Percentiles rank a stretch among this genome's conserved stretches.
Conservation (phyloP, 805 yeast species). For the Pichia insulana region DNA sequence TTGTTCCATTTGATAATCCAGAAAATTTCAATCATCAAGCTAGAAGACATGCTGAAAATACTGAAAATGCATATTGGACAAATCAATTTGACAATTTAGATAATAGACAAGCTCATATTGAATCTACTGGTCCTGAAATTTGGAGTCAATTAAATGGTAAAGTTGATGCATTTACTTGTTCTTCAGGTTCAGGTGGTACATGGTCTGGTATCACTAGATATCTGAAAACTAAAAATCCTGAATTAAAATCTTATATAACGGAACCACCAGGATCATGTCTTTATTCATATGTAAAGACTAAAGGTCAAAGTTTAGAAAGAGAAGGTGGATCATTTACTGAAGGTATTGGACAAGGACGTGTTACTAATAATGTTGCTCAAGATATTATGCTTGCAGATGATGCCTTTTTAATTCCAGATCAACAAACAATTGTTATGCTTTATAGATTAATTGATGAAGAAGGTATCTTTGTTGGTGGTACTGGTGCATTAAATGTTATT, state of each 20-base stretch:
- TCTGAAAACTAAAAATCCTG: constrained; percentile 60
- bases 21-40: constrained; percentile 85
- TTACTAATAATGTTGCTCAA: constrained; percentile 70
- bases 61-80: constrained; percentile 88
- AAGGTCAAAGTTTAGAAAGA: constrained; percentile 59
- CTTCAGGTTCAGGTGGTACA: constrained; percentile 93
- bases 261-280: constrained; percentile 93
- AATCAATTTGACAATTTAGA: constrained; percentile 85
- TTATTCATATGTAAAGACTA: constrained; percentile 65
- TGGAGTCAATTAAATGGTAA: constrained; percentile 79
- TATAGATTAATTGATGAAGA: constrained; percentile 80
- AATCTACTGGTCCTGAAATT: constrained; percentile 89
- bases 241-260: constrained; percentile 60
- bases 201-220: constrained; percentile 79
- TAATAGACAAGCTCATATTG: constrained; percentile 82
- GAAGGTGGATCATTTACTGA: constrained; percentile 86
- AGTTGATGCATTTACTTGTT: constrained; percentile 81
- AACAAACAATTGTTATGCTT: constrained; percentile 73
- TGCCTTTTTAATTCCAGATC: constrained; percentile 72
- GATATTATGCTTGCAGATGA: constrained; percentile 72
- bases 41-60: constrained; percentile 66
- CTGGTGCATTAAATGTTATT: constrained; percentile 82
- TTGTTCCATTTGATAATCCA: constrained; percentile 74
- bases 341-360: constrained; percentile 94
- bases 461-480: constrained; percentile 85